These are phyloP conservation scores for Ceratocystiopsis brevicomis DNA, from an alignment of 2,329 filamentous ascomycete genomes.

Conservation along the genomic window DNA sequence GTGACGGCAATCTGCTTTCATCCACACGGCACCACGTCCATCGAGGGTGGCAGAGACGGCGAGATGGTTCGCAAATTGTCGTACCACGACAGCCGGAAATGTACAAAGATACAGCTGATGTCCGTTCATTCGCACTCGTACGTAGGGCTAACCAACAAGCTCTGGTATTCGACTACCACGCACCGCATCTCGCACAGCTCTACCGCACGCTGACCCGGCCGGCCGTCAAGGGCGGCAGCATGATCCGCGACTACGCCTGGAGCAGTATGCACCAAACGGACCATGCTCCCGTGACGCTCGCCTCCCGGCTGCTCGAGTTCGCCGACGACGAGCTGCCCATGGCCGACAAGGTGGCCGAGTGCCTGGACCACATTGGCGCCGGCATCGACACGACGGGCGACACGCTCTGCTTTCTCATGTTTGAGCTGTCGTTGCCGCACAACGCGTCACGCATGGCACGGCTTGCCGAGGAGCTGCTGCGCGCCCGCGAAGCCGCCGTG, in stretches of 20 bases:
- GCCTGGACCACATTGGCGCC: slow-evolving; percentile 3
- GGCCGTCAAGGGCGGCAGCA: slow-evolving; percentile 1
- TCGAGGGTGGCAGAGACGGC: slow-evolving; percentile 2
- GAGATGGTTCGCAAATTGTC: slow-evolving; percentile 2
- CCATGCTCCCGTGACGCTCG: neutral
- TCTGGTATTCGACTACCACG: slow-evolving; percentile 1
- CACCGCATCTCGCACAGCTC: neutral
- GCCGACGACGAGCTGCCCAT: slow-evolving; percentile 8
- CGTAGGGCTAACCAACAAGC: neutral
- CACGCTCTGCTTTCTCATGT: slow-evolving; percentile 2
- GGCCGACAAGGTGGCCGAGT: neutral
- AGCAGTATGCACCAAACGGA: neutral
- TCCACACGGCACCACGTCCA: slow-evolving; percentile 3
- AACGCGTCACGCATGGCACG: neutral
- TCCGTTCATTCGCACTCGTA: neutral
- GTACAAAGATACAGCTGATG: too few relatives aligned
- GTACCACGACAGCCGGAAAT: slow-evolving; percentile 4
- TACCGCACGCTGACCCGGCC: neutral
- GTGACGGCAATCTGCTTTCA: slow-evolving; percentile 4
- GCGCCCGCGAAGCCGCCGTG: slow-evolving; percentile 12
- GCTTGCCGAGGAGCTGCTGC: neutral
- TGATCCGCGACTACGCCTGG: slow-evolving; percentile 1
- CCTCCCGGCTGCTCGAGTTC: neutral
- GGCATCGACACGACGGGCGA: slow-evolving; percentile 5
- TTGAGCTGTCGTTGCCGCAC: neutral